A percentile compares a stretch with the other conserved stretches of the same genome.
phyloP scores from a whole-genome alignment of 257 asterid species.

The Gentiana dahurica region DNA sequence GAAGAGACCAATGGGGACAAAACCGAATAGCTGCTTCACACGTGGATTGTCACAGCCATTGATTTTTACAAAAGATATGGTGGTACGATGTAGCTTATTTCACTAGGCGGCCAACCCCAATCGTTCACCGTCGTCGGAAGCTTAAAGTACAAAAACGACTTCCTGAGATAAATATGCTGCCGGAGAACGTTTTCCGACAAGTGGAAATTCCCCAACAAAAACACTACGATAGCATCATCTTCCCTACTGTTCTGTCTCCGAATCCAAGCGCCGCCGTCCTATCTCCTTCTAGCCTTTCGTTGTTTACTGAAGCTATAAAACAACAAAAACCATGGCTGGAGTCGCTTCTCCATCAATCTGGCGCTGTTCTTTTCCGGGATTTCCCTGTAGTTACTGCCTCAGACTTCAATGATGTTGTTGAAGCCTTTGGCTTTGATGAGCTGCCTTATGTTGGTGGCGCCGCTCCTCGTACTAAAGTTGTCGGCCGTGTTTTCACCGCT shows the following conservation, averaged over 20 bases:
- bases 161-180: conserved; percentile 13
- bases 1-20: background rate
- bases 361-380: conserved; percentile 70
- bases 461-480: conserved; percentile 70
- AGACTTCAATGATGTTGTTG: conserved; percentile 75
- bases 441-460: conserved; percentile 88
- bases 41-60: background rate
- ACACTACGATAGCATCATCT: conserved; percentile 29
- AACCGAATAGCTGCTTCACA: background rate
- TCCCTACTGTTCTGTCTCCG: conserved; percentile 55
- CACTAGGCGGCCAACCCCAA: background rate
- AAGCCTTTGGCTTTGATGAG: conserved; percentile 72
- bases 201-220: conserved; percentile 48
- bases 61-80: background rate
- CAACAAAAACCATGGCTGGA: conserved; percentile 51
- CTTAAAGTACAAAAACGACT: conserved; percentile 30
- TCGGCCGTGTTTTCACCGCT: conserved; percentile 82
- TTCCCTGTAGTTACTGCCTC: conserved; percentile 43
- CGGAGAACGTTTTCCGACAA: conserved; percentile 37
- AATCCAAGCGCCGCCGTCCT: conserved; percentile 3
- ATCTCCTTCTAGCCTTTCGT: conserved; percentile 2
- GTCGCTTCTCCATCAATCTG: conserved; percentile 40
- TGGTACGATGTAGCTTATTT: background rate
- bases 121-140: conserved; percentile 7
- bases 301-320: conserved; percentile 28